Evolutionary conservation across 169 alveolate species (phyloP), one percentile per base, ranked within the genome.

Genomic region (Plasmodium vivax): DNA sequence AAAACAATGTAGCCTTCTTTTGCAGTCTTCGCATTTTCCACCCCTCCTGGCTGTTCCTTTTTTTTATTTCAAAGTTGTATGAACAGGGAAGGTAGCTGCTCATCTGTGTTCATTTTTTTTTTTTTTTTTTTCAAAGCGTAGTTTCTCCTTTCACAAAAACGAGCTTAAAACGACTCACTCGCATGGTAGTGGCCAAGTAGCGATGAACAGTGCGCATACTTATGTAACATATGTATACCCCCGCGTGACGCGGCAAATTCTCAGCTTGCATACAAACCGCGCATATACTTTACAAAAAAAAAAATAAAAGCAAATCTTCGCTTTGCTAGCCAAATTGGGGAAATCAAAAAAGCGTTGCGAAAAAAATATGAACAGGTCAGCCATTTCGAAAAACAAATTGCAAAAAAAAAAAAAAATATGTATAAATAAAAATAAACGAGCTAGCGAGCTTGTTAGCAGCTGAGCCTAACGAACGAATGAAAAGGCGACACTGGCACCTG

Each of bases 11-110:
- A 68, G 36, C 43, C 38, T 68, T 23, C 77, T 68, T 27, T 27
- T 68, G 38, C 77, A 23, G 77, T 27, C 77, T 68, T n/a, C 0
- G 23, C 77, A 68, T 68, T 68, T 68, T 68, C 77, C 77, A 68
- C 38, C 38, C 77, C 38, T 68, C n/a, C 77, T 68, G n/a, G 43
- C 38, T 68, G 77, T 68, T 68, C n/a, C 16, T 68, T 68, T 68
- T 68, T 68, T 68, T 68, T 68, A 19, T 68, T 30, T 23, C 77
- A 68, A 68, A 68, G 9, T 68, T 38, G 30, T 80, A 80, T 80
- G 85, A 80, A 80, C 85, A 80, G 41, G 85, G 43, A 45, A 45
- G 85, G 85, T 1, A 80, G 32, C 32, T 80, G 7, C 23, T 38
- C 51, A 32, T 43, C 30, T 14, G 41, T 80, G 19, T 79, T 19